Base-by-base conservation (phyloP, 1,284 basidiomycete species). In the Vanrija pseudolonga region DNA sequence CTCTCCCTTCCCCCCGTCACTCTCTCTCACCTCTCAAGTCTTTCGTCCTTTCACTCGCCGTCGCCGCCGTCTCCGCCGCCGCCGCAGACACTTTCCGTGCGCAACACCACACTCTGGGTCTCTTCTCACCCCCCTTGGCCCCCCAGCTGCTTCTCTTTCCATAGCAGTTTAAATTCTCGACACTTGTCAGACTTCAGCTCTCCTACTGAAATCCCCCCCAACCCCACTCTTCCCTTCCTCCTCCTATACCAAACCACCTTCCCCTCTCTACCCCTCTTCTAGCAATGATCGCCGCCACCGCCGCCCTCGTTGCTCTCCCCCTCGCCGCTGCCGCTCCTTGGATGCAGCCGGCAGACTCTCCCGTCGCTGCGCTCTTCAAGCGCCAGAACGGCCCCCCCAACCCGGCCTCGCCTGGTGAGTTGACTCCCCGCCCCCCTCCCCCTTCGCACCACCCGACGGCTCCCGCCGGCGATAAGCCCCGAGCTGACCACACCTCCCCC, bases 291-390 rank as follows among this genome's bases (percentile, higher is more conserved):
- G 28, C 45, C 15, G 23, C 47, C 32, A 39, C 54, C 18, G 53
- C 56, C 23, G 36, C 48, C 44, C 38, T 53, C 22, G 18, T 24
- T 17, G 24, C 26, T 11, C 54, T 50, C 41, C 38, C 47, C 37
- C 23, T 46, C 18, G 45, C 32, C 4, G 53, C 49, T 15, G 43
- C 55, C 24, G n/a, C 45, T 37, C 22, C 39, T 18, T 59, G 48
- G 51, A 44, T 28, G 46, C 55, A 59, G 51, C 53, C 62, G 8
- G 23, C 15, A 28, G 57, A 64, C 53, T 43, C 53, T 9, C 50
- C 53, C 39, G 51, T 56, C 46, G 49, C 47, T 42, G 22, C 44
- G 7, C 62, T 64, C 22, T 64, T 67, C 61, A 60, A 59, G 55
- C 59, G 66, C 32, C 41, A 43, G 28, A 53, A 7, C 32, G 32